phyloP scores from a whole-genome alignment of 2,329 filamentous ascomycete genomes.

The Dactylellina sp. region DNA sequence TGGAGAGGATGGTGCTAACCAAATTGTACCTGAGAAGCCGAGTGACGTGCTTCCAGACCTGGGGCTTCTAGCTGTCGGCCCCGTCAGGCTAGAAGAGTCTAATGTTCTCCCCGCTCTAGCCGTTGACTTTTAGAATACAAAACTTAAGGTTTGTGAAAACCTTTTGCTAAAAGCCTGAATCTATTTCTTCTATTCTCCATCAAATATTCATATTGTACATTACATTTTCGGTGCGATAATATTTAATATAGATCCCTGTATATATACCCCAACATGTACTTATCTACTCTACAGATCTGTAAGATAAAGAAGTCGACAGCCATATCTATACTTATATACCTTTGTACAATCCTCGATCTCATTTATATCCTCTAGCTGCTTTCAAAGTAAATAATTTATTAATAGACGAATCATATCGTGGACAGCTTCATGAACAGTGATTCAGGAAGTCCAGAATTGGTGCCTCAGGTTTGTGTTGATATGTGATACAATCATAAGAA shows the following conservation, averaged over 20 bases:
- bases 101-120: constrained; percentile 4
- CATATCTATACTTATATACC: background rate
- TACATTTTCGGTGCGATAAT: constrained; percentile 3
- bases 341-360: constrained; percentile 1
- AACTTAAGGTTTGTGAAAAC: background rate
- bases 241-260: constrained; percentile 14
- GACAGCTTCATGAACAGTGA: too few species aligned
- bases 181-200: background rate
- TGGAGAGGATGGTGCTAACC: background rate
- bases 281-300: background rate
- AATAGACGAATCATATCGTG: too few species aligned
- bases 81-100: background rate
- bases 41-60: constrained; percentile 5
- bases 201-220: background rate
- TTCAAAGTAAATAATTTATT: too few species aligned
- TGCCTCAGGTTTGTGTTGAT: too few species aligned
- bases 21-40: constrained; percentile 17
- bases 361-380: too few species aligned
- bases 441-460: too few species aligned
- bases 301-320: background rate
- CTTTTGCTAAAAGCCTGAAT: background rate
- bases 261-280: constrained; percentile 7
- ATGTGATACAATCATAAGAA: too few species aligned
- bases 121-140: background rate
- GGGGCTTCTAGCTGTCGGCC: background rate